phyloP scores from a whole-genome alignment of 768 basidiomycete genomes.

The Serendipita sp. region DNA sequence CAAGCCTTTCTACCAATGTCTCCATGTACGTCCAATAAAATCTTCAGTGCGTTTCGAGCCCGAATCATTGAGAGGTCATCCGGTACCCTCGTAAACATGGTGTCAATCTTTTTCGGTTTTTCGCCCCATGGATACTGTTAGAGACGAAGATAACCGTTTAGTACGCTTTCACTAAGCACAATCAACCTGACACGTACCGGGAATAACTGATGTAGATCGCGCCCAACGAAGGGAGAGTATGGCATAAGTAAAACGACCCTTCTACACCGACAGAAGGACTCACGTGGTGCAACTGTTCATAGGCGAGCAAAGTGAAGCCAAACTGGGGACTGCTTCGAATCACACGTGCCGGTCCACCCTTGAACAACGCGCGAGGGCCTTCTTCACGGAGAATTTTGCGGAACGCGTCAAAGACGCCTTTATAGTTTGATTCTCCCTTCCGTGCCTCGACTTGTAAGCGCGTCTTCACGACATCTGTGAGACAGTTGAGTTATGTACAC shows the following conservation, averaged over 20 bases:
- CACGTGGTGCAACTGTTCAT: slow-evolving; percentile 56
- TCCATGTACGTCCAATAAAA: slow-evolving; percentile 77
- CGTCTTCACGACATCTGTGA: slow-evolving; percentile 99
- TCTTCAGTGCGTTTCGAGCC: slow-evolving; percentile 89
- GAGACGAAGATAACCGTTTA: slow-evolving; percentile 17
- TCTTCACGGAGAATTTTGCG: slow-evolving; percentile 83
- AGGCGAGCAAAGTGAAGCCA: slow-evolving; percentile 78
- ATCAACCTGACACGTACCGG: slow-evolving; percentile 5
- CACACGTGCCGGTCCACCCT: slow-evolving; percentile 79
- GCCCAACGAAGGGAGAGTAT: neutral
- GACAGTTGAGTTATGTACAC: no score
- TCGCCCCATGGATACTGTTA: slow-evolving; percentile 69
- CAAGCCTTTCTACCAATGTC: slow-evolving; percentile 45
- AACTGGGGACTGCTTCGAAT: slow-evolving; percentile 87
- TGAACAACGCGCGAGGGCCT: slow-evolving; percentile 79
- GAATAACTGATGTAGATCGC: slow-evolving; percentile 1
- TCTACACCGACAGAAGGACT: slow-evolving; percentile 11
- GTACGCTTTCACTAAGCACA: slow-evolving; percentile 15
- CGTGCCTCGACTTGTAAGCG: slow-evolving; percentile 85
- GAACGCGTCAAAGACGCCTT: slow-evolving; percentile 79
- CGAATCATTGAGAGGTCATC: slow-evolving; percentile 73
- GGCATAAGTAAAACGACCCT: neutral
- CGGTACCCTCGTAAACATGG: slow-evolving; percentile 43
- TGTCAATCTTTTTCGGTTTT: slow-evolving; percentile 50
- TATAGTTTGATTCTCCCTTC: slow-evolving; percentile 82